A percentile compares a stretch with the other conserved stretches of the same genome.
Conservation (phyloP, 2,329 filamentous ascomycete species). For the Pseudofabraea citricarpa region DNA sequence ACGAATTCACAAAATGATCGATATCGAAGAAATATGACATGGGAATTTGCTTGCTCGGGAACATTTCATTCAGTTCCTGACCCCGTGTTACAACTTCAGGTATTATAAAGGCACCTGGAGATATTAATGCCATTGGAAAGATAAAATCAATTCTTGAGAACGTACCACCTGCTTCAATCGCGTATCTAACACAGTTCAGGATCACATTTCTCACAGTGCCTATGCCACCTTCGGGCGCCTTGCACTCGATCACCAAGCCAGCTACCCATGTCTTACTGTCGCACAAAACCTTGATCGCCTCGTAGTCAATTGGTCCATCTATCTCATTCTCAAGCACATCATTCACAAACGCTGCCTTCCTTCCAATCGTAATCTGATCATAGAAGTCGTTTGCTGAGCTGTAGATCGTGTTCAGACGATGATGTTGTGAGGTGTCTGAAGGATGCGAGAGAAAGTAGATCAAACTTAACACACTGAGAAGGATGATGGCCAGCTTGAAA, state of each 20-base stretch:
- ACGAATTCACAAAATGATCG: constrained; percentile 32
- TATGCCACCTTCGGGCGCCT: constrained; percentile 34
- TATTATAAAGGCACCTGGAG: constrained; percentile 26
- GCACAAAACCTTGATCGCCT: constrained; percentile 1
- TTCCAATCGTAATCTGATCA: neutral
- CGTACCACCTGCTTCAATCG: constrained; percentile 40
- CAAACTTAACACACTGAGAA: neutral
- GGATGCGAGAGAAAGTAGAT: neutral
- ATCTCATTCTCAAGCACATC: constrained; percentile 1
- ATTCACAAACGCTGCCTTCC: neutral
- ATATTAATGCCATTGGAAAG: constrained; percentile 11
- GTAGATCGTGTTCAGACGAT: neutral
- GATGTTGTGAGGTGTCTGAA: neutral
- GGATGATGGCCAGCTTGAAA: neutral
- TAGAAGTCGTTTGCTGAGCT: neutral
- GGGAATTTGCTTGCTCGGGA: constrained; percentile 7
- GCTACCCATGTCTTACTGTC: neutral
- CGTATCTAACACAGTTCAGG: constrained; percentile 38
- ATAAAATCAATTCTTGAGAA: constrained; percentile 13
- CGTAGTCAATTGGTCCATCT: constrained; percentile 2
- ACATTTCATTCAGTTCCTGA: neutral
- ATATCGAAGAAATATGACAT: constrained; percentile 41
- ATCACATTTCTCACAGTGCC: constrained; percentile 37
- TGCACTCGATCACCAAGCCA: constrained; percentile 38
- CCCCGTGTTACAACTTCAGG: constrained; percentile 1